phyloP scores from a whole-genome alignment of 1,284 basidiomycete species.

The Amylostereum chailletii region DNA sequence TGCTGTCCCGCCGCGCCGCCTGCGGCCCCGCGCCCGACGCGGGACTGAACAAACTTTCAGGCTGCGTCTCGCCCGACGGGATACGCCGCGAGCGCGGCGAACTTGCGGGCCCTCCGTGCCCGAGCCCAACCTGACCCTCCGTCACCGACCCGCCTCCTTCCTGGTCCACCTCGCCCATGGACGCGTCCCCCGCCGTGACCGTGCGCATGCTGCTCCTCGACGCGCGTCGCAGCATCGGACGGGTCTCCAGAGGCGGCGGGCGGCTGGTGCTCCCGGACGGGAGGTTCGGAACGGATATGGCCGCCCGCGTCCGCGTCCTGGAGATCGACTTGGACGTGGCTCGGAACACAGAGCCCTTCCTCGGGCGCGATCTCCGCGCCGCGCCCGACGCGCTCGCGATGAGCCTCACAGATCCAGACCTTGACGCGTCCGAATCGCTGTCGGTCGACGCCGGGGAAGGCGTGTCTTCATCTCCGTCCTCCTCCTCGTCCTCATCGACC shows the following conservation, averaged over 20 bases:
- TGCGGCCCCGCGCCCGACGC: neutral
- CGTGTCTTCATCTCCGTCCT: constrained; percentile 32
- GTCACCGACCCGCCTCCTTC: constrained; percentile 5
- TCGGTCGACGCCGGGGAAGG: constrained; percentile 40
- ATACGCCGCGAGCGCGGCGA: constrained; percentile 1
- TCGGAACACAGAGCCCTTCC: neutral
- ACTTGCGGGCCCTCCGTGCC: neutral
- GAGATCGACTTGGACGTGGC: constrained; percentile 4
- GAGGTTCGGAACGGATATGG: constrained; percentile 6
- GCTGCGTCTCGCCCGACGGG: neutral
- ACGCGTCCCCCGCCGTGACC: constrained; percentile 40
- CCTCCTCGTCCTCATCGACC: constrained; percentile 21
- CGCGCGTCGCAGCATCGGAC: constrained; percentile 32
- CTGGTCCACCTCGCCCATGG: constrained; percentile 21
- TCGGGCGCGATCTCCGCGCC: neutral
- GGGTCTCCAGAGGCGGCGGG: constrained; percentile 6
- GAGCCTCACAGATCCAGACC: neutral
- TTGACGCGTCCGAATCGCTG: constrained; percentile 31
- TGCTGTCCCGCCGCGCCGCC: too few relatives aligned
- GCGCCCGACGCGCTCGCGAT: neutral
- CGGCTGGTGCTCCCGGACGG: constrained; percentile 5
- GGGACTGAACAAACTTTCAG: neutral
- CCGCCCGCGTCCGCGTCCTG: constrained; percentile 6
- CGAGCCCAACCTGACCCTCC: constrained; percentile 3
- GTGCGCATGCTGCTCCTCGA: constrained; percentile 65